phyloP scores from a whole-genome alignment of 78 protist genomes.

The Dictyostelium brefeldianum region DNA sequence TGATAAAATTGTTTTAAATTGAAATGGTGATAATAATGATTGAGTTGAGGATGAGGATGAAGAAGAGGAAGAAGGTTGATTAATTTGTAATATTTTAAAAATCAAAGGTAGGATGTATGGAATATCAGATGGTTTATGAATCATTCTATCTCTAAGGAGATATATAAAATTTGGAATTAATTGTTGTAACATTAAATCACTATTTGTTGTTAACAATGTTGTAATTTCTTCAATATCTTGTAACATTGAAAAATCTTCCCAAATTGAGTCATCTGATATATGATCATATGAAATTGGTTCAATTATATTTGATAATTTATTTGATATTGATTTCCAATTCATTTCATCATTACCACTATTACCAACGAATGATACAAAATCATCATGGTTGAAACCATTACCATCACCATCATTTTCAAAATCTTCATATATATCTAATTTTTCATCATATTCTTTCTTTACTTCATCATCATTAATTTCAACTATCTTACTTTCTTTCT shows the following conservation, averaged over 20 bases:
- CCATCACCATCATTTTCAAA: background rate
- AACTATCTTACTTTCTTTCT: background rate
- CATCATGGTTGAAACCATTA: background rate
- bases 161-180: slow-evolving; percentile 41
- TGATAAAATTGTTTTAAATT: slow-evolving; percentile 40
- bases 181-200: background rate
- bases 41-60: background rate
- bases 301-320: background rate
- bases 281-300: slow-evolving; percentile 42
- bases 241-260: slow-evolving; percentile 66
- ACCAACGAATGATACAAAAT: background rate
- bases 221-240: slow-evolving; percentile 47
- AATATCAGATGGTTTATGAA: slow-evolving; percentile 39
- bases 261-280: slow-evolving; percentile 42
- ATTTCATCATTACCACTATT: background rate
- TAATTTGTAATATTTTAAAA: slow-evolving; percentile 18
- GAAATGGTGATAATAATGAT: slow-evolving; percentile 35
- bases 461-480: slow-evolving; percentile 22
- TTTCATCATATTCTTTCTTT: background rate
- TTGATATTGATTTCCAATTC: background rate
- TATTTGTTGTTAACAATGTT: background rate
- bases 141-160: slow-evolving; percentile 51
- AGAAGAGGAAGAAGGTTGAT: background rate
- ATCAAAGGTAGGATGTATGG: slow-evolving; percentile 34
- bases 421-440: slow-evolving; percentile 5